Evolutionary conservation across 2,329 filamentous ascomycete genomes (phyloP), one percentile per base, ranked within the genome.

Genomic region (Cladophialophora yegresii): DNA sequence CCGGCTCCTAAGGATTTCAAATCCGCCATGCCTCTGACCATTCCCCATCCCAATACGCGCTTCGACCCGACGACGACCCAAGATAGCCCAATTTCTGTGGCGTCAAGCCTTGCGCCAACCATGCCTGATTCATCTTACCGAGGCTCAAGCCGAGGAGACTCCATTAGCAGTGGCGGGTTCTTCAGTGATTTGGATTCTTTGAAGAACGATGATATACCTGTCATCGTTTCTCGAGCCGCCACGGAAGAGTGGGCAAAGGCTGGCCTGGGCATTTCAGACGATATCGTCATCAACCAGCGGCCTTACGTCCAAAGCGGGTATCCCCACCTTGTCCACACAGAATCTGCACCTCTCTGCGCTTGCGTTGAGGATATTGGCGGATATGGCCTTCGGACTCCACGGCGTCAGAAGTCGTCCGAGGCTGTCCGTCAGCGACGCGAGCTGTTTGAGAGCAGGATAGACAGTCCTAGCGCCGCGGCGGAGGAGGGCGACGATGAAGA

Each of bases 401-500:
- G 84, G 47, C 87, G 85, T 66, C 84, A 87, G 71, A 87, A 87
- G 28, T 91, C 90, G 3, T 81, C 87, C 1, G 92, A 96, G 72
- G 87, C 89, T 68, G 84, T 92, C 26, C 87, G 85, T 68, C 85
- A 86, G 2, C 93, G 90, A 75, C 86, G 89, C 33, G 89, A 92
- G 69, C 87, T 87, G 6, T 77, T 91, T 36, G 91, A 96, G 72
- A 91, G 86, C 71, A 85, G 87, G 51, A 84, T 86, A 16, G 79
- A 61, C 4, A 75, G 87, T 43, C 91, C 96, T 71, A 62, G 45
- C 40, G 64, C 62, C 13, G 88, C 90, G 61, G 87, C 86, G 13
- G 93, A 97, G 72, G 96, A 91, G 32, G 93, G 93, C 4, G 93
- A 97, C 72, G 93, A 97, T 71, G 93, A 97, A 77, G 93, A 97